Percentiles rank a stretch among this genome's conserved stretches.
Evolutionary conservation across 192 early-diverging fungal genomes (phyloP).

Genomic region (Coemansia sp.): DNA sequence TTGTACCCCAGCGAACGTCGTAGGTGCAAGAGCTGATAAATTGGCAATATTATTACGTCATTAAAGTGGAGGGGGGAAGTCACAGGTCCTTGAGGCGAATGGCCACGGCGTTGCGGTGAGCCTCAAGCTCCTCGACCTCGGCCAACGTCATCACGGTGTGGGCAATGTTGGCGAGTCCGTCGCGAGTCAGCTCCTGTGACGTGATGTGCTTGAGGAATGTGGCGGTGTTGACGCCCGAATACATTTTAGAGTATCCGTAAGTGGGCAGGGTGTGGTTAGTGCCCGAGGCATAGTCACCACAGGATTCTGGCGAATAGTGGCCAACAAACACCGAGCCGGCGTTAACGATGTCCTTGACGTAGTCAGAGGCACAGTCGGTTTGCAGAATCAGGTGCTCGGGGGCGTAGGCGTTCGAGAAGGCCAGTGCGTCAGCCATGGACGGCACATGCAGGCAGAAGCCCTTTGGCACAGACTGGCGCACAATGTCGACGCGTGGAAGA

Average conservation of each 20-base stretch:
- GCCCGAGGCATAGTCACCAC: constrained; percentile 99
- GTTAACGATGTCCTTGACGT: constrained; percentile 71
- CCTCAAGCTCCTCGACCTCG: constrained; percentile 93
- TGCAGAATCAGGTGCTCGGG: constrained; percentile 99
- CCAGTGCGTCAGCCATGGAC: constrained; percentile 73
- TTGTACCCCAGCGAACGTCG: neutral
- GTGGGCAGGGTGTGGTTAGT: constrained; percentile 99
- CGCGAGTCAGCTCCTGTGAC: constrained; percentile 83
- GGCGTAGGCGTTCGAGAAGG: constrained; percentile 95
- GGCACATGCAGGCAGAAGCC: constrained; percentile 74
- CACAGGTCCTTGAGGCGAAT: constrained; percentile 64
- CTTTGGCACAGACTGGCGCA: constrained; percentile 84
- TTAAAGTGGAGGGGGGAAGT: neutral
- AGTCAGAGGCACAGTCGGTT: constrained; percentile 67
- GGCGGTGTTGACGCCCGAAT: constrained; percentile 95
- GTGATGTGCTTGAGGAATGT: constrained; percentile 99
- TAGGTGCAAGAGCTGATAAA: neutral
- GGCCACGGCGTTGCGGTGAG: constrained; percentile 95
- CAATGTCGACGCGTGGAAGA: constrained; percentile 87
- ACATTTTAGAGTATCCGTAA: constrained; percentile 97
- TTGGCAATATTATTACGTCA: neutral
- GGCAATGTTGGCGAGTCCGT: constrained; percentile 82
- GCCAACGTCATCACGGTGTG: constrained; percentile 94
- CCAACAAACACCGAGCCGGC: constrained; percentile 99
- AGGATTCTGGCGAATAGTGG: constrained; percentile 92